Evolutionary conservation across 1,284 basidiomycete genomes (phyloP), one percentile per base, ranked within the genome.

Genomic region (Schizophyllum amplum): DNA sequence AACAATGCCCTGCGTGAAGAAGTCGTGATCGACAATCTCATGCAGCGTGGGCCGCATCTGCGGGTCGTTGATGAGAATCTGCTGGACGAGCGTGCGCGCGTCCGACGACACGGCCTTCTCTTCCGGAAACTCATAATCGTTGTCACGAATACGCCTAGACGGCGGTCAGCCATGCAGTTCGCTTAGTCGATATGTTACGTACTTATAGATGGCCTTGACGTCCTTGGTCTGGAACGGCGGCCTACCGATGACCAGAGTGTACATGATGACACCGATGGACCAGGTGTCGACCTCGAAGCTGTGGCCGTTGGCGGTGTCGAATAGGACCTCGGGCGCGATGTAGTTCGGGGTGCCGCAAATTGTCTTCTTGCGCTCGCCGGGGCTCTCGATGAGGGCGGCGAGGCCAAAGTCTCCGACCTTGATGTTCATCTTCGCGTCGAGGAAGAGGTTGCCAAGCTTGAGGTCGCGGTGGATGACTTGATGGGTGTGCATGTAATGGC

Each of bases 321-420:
- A 98, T 59, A 99, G 75, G 27, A 99, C 94, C 69, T 99, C 96
- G 0, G 96, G 97, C 0, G 97, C 97, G 63, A 99, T 98, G 71
- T 99, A 98, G 70, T 99, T 98, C 1, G 96, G 97, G 1, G 96
- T 99, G 5, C 96, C 97, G 66, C 96, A 98, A 53, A 98, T 96
- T 0, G 96, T 99, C 83, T 97, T 98, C 79, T 98, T 98, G 64
- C 96, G 77, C 71, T 99, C 97, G 1, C 95, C 95, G 9, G 91
- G 91, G 69, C 87, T 94, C 72, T 98, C 95, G 56, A 99, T 96
- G 57, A 99, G 80, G 1, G 97, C 96, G 0, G 97, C 96, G 21
- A 99, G 79, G 9, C 97, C 96, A 73, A 99, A 98, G 74, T 99
- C 96, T 23, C 94, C 96, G 23, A 99, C 93, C 69, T 98, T 95